These are phyloP conservation scores for Chionographis japonica DNA, from an alignment of 106 monocot genomes.

Conservation along the genomic window DNA sequence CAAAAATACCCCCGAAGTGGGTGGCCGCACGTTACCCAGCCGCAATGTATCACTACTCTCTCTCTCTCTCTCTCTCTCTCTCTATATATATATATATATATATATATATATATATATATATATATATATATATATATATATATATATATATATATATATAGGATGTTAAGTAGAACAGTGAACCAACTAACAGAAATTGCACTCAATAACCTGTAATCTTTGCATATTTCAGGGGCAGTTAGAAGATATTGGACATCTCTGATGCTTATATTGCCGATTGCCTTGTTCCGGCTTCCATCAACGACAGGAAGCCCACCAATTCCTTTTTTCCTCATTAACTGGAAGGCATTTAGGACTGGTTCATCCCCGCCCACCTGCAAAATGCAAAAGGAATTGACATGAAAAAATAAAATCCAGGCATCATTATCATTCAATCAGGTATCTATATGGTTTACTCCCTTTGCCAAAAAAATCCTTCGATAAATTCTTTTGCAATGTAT, in stretches of 20 bases:
- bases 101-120: no score
- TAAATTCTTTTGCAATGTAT: no score
- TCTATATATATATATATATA: no score
- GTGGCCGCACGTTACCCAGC: no score
- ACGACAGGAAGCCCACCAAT: conserved; percentile 89
- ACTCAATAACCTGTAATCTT: conserved; percentile 66
- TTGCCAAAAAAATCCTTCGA: no score
- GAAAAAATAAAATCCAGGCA: not conserved
- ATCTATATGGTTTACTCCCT: no score
- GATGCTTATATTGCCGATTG: conserved; percentile 89
- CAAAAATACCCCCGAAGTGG: no score
- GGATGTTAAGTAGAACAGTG: not conserved
- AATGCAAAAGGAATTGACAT: not conserved
- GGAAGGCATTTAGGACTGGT: conserved; percentile 80
- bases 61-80: no score
- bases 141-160: no score
- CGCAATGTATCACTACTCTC: no score
- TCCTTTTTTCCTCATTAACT: conserved; percentile 69
- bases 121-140: no score
- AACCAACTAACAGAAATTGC: not conserved
- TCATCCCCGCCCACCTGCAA: conserved; percentile 71
- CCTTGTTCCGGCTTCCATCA: conserved; percentile 47
- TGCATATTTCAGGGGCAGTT: conserved; percentile 79
- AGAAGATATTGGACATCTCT: conserved; percentile 97
- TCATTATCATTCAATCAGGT: no score